A percentile compares a stretch with the other conserved stretches of the same genome.
Evolutionary conservation across 2,329 filamentous ascomycete species (phyloP).

Genomic region (Hymenoscyphus scutula): DNA sequence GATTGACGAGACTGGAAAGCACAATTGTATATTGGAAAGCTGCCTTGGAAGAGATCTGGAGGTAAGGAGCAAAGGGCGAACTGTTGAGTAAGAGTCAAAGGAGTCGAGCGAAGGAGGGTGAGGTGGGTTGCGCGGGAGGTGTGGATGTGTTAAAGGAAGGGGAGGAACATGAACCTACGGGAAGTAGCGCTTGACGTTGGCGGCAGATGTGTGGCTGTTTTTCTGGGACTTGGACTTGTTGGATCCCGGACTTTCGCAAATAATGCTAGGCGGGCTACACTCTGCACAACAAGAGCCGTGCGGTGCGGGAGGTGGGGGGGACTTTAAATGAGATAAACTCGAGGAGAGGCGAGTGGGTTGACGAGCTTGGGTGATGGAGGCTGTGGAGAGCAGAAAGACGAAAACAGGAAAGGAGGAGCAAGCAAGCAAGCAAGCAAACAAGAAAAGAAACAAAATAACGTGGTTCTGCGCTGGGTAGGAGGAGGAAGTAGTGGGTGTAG

Average conservation of each 20-base stretch:
- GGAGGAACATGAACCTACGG: slow-evolving; percentile 5
- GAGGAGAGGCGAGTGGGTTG: neutral
- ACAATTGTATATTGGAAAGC: slow-evolving; percentile 20
- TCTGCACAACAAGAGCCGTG: slow-evolving; percentile 15
- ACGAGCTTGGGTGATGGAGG: neutral
- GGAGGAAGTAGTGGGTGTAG: neutral
- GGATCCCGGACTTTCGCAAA: slow-evolving; percentile 21
- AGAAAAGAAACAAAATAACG: neutral
- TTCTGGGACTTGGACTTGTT: slow-evolving; percentile 18
- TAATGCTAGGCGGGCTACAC: slow-evolving; percentile 9
- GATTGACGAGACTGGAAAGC: slow-evolving; percentile 10
- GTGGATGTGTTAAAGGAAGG: slow-evolving; percentile 15
- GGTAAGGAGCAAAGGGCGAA: slow-evolving; percentile 14
- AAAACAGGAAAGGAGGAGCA: neutral
- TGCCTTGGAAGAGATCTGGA: slow-evolving; percentile 10
- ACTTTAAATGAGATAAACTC: slow-evolving; percentile 9
- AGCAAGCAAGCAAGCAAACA: no score
- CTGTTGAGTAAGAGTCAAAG: slow-evolving; percentile 11
- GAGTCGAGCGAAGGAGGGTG: slow-evolving; percentile 2
- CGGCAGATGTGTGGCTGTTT: slow-evolving; percentile 23
- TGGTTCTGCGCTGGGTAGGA: neutral
- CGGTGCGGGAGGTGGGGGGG: slow-evolving; percentile 13
- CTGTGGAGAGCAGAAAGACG: neutral
- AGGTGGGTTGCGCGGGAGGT: slow-evolving; percentile 6
- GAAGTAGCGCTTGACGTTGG: slow-evolving; percentile 27